Evolutionary conservation across 192 early-diverging fungal genomes (phyloP).

Genomic region (Backusella circina): DNA sequence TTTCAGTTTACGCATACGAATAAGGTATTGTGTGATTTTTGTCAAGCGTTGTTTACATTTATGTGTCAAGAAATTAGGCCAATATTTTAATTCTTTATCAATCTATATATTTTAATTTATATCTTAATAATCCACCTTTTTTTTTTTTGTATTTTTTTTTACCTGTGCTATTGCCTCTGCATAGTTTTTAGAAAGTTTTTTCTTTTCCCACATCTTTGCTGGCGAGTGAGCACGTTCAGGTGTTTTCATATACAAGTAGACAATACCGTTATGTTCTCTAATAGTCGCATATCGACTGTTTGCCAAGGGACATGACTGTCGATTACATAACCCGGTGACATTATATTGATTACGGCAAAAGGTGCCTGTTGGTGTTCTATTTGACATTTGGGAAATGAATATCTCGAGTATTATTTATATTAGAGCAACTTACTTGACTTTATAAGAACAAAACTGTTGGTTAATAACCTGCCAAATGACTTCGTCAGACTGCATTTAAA

Average conservation of each 20-base stretch:
- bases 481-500: constrained; percentile 60
- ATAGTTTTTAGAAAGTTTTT: constrained; percentile 89
- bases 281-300: constrained; percentile 95
- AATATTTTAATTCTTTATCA: constrained; percentile 87
- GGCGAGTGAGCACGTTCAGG: constrained; percentile 95
- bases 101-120: constrained; percentile 49
- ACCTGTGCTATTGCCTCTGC: constrained; percentile 77
- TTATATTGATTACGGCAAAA: constrained; percentile 98
- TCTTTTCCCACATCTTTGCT: constrained; percentile 88
- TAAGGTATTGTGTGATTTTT: constrained; percentile 94
- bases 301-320: constrained; percentile 91
- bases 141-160: neutral
- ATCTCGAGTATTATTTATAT: neutral
- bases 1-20: constrained; percentile 87
- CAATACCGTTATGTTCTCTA: constrained; percentile 74
- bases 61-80: constrained; percentile 88
- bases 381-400: neutral
- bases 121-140: neutral
- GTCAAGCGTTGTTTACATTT: constrained; percentile 97
- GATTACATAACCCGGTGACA: constrained; percentile 93
- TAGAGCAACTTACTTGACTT: constrained; percentile 76
- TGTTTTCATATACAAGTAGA: constrained; percentile 94
- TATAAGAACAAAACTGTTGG: constrained; percentile 97
- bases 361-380: constrained; percentile 77
- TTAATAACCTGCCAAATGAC: constrained; percentile 96